These are phyloP conservation scores for Candida pseudoviswanathii DNA, from an alignment of 1,139 yeast species.

Conservation along the genomic window DNA sequence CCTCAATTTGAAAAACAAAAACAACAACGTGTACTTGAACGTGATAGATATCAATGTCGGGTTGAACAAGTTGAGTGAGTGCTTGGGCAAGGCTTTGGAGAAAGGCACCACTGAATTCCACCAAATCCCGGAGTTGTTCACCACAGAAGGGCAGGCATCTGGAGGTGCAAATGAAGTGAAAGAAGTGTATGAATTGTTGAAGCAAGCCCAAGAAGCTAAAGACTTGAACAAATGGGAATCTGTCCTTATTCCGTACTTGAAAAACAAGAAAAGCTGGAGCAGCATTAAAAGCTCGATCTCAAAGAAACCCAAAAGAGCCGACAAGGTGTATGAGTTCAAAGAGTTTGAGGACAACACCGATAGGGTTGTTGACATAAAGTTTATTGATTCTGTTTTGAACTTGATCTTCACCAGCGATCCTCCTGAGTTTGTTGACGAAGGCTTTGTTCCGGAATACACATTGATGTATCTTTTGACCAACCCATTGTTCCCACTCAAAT, in stretches of 20 bases:
- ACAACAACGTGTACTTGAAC: slow-evolving; percentile 47
- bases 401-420: slow-evolving; percentile 37
- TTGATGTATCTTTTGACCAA: slow-evolving; percentile 79
- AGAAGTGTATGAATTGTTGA: slow-evolving; percentile 26
- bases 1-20: slow-evolving; percentile 42
- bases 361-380: slow-evolving; percentile 62
- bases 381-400: slow-evolving; percentile 52
- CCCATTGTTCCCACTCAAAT: slow-evolving; percentile 74
- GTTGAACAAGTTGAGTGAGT: slow-evolving; percentile 68
- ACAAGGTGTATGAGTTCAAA: slow-evolving; percentile 26
- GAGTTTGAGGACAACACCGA: slow-evolving; percentile 68
- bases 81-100: slow-evolving; percentile 66
- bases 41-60: slow-evolving; percentile 64
- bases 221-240: slow-evolving; percentile 34
- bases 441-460: slow-evolving; percentile 57
- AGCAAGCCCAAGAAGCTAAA: slow-evolving; percentile 18
- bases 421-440: slow-evolving; percentile 22
- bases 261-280: slow-evolving; percentile 28
- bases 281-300: slow-evolving; percentile 22
- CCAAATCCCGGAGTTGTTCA: slow-evolving; percentile 34
- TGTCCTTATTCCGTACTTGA: slow-evolving; percentile 35
- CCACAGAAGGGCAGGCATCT: slow-evolving; percentile 4
- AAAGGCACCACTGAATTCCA: slow-evolving; percentile 18
- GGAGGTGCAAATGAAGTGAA: slow-evolving; percentile 21
- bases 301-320: slow-evolving; percentile 16